Conservation (phyloP, 208 protist genomes). For the Angomonas ambiguus region DNA sequence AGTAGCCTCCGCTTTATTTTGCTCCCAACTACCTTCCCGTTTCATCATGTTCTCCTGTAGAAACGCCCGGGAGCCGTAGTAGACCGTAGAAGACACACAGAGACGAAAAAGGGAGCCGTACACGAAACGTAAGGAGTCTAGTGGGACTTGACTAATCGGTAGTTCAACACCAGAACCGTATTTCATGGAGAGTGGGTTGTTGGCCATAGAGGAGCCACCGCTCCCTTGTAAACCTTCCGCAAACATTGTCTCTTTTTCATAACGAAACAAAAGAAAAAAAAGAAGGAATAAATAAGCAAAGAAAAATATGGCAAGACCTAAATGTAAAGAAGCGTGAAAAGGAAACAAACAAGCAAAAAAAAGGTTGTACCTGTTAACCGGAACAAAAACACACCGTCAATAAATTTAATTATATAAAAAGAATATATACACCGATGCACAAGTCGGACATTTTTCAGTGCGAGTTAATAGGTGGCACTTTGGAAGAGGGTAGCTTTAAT, state of each 20-base stretch:
- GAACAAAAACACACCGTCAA: no score
- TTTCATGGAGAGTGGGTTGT: conserved; percentile 7
- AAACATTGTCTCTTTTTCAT: neutral
- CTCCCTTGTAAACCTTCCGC: neutral
- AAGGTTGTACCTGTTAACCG: neutral
- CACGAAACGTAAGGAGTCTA: conserved; percentile 52
- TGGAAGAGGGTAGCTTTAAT: conserved; percentile 34
- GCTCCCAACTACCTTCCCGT: conserved; percentile 21
- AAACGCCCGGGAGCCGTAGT: conserved; percentile 47
- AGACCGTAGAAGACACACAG: conserved; percentile 48
- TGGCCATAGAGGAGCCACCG: neutral
- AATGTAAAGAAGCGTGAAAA: neutral
- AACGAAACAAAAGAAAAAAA: conserved; percentile 6
- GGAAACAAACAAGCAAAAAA: neutral
- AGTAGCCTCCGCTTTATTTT: conserved; percentile 27
- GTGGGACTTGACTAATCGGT: conserved; percentile 35
- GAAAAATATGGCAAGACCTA: neutral
- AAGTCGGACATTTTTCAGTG: no score
- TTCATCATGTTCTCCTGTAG: conserved; percentile 42
- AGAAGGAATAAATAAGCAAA: no score
- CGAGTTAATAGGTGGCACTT: conserved; percentile 20
- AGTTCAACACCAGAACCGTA: conserved; percentile 22
- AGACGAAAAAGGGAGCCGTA: conserved; percentile 68
- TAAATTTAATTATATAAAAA: no score
- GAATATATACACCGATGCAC: no score